phyloP scores from a whole-genome alignment of 805 yeast genomes.

The Zygosaccharomyces lentus region DNA sequence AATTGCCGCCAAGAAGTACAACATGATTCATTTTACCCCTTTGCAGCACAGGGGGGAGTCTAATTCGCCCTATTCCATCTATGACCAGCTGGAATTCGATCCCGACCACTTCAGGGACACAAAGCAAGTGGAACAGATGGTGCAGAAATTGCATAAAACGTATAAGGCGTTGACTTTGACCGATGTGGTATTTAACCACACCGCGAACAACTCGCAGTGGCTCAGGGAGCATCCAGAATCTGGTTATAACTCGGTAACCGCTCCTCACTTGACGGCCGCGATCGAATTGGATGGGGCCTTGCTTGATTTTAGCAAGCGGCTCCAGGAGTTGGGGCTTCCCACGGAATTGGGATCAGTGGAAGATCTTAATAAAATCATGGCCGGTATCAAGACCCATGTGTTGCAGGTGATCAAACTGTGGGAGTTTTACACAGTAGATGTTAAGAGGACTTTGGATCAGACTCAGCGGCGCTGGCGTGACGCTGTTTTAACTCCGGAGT shows the following conservation, averaged over 20 bases:
- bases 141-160: conserved; percentile 46
- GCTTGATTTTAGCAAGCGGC: conserved; percentile 55
- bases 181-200: conserved; percentile 92
- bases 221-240: conserved; percentile 79
- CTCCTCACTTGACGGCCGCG: conserved; percentile 84
- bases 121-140: conserved; percentile 50
- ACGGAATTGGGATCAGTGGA: conserved; percentile 44
- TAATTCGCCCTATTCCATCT: conserved; percentile 89
- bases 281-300: conserved; percentile 75
- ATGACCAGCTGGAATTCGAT: conserved; percentile 79
- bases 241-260: conserved; percentile 81
- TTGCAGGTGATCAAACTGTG: conserved; percentile 65
- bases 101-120: conserved; percentile 53
- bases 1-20: conserved; percentile 74
- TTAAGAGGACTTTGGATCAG: conserved; percentile 38
- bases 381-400: conserved; percentile 66
- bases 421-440: conserved; percentile 82
- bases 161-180: conserved; percentile 72
- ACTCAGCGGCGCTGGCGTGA: conserved; percentile 39
- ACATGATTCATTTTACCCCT: conserved; percentile 96
- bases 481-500: background rate
- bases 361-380: conserved; percentile 60
- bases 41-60: conserved; percentile 85
- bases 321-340: conserved; percentile 60
- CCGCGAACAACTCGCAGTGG: conserved; percentile 90